phyloP scores from a whole-genome alignment of 495 filamentous ascomycete species.

The Sphaerosporella brunnea region DNA sequence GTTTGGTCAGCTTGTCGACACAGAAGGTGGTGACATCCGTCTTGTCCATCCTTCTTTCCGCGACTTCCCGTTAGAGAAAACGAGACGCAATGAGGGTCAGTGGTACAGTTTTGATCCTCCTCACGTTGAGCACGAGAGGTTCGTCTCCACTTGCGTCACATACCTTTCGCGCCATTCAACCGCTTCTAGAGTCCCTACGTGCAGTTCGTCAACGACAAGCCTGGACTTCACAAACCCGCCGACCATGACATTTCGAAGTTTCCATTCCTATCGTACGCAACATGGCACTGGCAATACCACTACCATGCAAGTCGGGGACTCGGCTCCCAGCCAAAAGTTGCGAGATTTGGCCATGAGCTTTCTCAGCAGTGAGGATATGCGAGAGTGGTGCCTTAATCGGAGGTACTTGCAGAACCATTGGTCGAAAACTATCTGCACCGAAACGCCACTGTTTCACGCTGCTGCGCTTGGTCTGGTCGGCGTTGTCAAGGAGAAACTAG shows the following conservation, averaged over 20 bases:
- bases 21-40: slow-evolving; percentile 1
- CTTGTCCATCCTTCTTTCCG: slow-evolving; percentile 5
- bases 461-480: not conserved
- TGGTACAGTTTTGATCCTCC: slow-evolving; percentile 6
- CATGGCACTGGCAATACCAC: not conserved
- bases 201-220: not conserved
- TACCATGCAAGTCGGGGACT: not conserved
- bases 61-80: not conserved
- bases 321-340: not conserved
- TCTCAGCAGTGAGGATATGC: not conserved
- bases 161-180: not conserved
- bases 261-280: not conserved
- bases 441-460: not conserved
- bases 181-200: not conserved
- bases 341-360: too few relatives aligned
- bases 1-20: slow-evolving; percentile 1
- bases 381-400: not conserved
- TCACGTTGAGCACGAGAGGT: not conserved
- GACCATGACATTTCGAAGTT: not conserved
- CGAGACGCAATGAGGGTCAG: too few relatives aligned
- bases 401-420: not conserved
- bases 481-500: not conserved
- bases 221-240: not conserved
- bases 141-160: not conserved
- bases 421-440: not conserved